phyloP scores from a whole-genome alignment of 2,329 filamentous ascomycete species.

The Aureobasidium sp. region DNA sequence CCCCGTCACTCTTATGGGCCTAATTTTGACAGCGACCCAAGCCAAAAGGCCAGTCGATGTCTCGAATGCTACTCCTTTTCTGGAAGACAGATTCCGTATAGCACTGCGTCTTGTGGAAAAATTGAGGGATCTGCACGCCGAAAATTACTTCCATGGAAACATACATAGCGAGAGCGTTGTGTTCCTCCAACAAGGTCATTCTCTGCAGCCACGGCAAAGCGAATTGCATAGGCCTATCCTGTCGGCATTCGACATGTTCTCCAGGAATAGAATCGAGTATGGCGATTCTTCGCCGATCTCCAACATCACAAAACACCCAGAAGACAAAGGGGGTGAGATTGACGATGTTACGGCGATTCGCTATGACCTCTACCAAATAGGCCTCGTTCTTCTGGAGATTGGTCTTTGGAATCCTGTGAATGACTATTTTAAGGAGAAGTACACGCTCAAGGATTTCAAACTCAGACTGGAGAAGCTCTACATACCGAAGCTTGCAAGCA shows the following conservation, averaged over 20 bases:
- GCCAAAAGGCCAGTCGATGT: constrained; percentile 31
- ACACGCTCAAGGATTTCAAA: constrained; percentile 53
- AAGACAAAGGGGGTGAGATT: constrained; percentile 25
- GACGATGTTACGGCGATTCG: constrained; percentile 39
- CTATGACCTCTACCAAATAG: constrained; percentile 63
- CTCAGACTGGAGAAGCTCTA: constrained; percentile 55
- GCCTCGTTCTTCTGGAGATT: constrained; percentile 64
- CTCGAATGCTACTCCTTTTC: constrained; percentile 44
- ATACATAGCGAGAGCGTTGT: constrained; percentile 59
- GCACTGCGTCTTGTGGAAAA: constrained; percentile 65
- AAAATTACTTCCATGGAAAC: constrained; percentile 62
- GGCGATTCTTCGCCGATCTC: constrained; percentile 37
- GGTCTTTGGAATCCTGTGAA: constrained; percentile 65
- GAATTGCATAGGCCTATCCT: constrained; percentile 62
- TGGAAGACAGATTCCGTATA: constrained; percentile 69
- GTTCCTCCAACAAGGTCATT: constrained; percentile 46
- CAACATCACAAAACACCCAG: constrained; percentile 24
- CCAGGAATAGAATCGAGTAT: constrained; percentile 46
- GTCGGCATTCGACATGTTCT: constrained; percentile 68
- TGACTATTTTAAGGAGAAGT: constrained; percentile 49
- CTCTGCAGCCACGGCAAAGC: constrained; percentile 30
- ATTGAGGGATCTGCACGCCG: constrained; percentile 62
- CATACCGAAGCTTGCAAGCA: constrained; percentile 54
- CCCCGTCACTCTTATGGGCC: constrained; percentile 37
- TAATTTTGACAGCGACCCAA: constrained; percentile 38